Base-by-base conservation (phyloP, 2,329 filamentous ascomycete species). In the Cadophora luteo-olivacea region DNA sequence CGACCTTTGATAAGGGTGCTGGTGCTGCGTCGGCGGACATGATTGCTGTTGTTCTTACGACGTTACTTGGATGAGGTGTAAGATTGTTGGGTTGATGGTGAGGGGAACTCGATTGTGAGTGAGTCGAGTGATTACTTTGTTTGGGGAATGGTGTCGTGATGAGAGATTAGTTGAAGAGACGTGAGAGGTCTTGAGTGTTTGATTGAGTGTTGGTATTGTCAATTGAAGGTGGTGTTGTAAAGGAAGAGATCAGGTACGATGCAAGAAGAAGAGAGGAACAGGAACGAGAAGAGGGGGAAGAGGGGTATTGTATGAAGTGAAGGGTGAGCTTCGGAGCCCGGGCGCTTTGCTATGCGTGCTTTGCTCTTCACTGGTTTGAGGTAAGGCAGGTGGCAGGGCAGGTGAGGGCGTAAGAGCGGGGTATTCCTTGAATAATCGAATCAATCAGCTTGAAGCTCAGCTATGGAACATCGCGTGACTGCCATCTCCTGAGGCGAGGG, bases 1-100 rank as follows among this genome's bases (percentile, higher is more conserved):
- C 94, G 84, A 97, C 89, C 85, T 97, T 97, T 82, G 87, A 87
- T 79, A 97, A 88, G 77, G 91, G 87, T 72, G 76, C 72, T 70
- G 75, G 70, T 70, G 74, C 70, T 73, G 80, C 79, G 67, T 80
- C 74, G 72, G 84, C 82, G 77, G 87, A 83, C 87, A 90, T 88
- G 79, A 66, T 88, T 78, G 66, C 55, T 55, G 49, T 58, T 29
- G 38, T 61, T 41, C 61, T 55, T 68, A 61, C 32, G 69, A 63
- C 60, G 41, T 62, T 69, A 65, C 29, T 45, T 66, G 32, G 54
- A 51, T 41, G 57, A 51, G 29, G 22, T 63, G 32, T 61, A 65
- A 41, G 49, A 61, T 65, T 60, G 66, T 54, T 45, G n/a, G 66
- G 64, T 64, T 67, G 60, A 60, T 52, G 69, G 19, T 60, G 41